phyloP scores from a whole-genome alignment of 2,329 filamentous ascomycete species.

The Incumbomyces lentus region DNA sequence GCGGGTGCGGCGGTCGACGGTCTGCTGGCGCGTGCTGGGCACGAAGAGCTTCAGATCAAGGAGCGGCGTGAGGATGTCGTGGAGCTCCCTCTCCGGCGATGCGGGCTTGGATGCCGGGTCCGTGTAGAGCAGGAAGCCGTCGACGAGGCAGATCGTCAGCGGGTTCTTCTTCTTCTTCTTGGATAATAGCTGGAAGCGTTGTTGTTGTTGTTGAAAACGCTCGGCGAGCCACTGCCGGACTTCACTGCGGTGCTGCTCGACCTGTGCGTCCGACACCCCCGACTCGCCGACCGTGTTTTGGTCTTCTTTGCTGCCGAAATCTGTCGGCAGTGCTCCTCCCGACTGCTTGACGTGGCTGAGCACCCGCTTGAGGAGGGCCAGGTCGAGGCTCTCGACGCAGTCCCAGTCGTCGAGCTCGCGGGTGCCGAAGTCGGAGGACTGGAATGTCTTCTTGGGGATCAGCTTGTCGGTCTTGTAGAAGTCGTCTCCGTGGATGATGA shows the following conservation, averaged over 20 bases:
- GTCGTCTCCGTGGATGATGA: slow-evolving; percentile 90
- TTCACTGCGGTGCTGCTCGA: slow-evolving; percentile 19
- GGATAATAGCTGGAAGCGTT: too few species aligned
- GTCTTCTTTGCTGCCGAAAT: slow-evolving; percentile 47
- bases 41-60: slow-evolving; percentile 74
- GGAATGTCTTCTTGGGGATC: slow-evolving; percentile 38
- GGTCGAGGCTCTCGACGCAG: slow-evolving; percentile 66
- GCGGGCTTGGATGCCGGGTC: slow-evolving; percentile 1
- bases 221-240: slow-evolving; percentile 8
- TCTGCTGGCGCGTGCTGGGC: slow-evolving; percentile 49
- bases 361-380: slow-evolving; percentile 56
- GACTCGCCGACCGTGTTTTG: slow-evolving; percentile 43
- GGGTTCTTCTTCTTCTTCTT: not conserved
- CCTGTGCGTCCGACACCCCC: slow-evolving; percentile 24
- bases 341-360: slow-evolving; percentile 60
- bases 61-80: slow-evolving; percentile 26
- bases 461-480: slow-evolving; percentile 73
- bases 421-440: slow-evolving; percentile 28
- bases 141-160: slow-evolving; percentile 59
- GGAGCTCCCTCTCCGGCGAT: slow-evolving; percentile 19
- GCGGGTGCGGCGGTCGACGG: slow-evolving; percentile 32
- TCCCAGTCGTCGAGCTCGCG: slow-evolving; percentile 76
- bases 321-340: slow-evolving; percentile 38
- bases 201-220: too few species aligned
- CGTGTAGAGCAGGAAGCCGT: slow-evolving; percentile 80